Percentiles rank a stretch among this genome's conserved stretches.
These are phyloP conservation scores for Priceomyces medius DNA, from an alignment of 805 yeast genomes.

Conservation along the genomic window DNA sequence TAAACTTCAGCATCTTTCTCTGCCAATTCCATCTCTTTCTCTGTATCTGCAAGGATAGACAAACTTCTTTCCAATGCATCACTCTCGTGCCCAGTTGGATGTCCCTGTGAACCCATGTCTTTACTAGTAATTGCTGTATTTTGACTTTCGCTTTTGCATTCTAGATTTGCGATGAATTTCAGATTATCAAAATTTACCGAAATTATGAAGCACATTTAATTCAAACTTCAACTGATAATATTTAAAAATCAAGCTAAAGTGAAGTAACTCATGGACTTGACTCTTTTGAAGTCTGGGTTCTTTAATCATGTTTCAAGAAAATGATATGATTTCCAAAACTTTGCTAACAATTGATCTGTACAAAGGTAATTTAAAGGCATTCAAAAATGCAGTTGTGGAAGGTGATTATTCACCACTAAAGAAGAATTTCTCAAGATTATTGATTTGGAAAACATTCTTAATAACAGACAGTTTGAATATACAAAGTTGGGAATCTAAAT, in stretches of 20 bases:
- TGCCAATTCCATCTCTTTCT: constrained; percentile 55
- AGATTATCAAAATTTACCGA: neutral
- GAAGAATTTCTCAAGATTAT: constrained; percentile 27
- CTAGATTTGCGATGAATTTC: neutral
- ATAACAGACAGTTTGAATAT: constrained; percentile 37
- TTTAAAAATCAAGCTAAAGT: no score
- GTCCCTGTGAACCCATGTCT: constrained; percentile 1
- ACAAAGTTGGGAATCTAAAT: constrained; percentile 29
- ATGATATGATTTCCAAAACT: constrained; percentile 35
- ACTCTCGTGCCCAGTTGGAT: neutral
- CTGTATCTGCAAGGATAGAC: constrained; percentile 54
- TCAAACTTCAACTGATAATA: no score
- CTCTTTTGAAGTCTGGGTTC: neutral
- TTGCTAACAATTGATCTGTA: constrained; percentile 36
- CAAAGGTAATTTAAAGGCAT: constrained; percentile 26
- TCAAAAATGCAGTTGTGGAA: constrained; percentile 27
- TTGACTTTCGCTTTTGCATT: neutral
- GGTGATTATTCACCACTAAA: constrained; percentile 26
- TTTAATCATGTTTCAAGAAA: constrained; percentile 24
- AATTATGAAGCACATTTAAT: neutral
- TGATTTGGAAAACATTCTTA: constrained; percentile 38
- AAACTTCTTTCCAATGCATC: constrained; percentile 25
- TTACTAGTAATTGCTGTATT: neutral
- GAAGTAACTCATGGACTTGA: no score
- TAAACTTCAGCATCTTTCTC: constrained; percentile 60